Conservation (phyloP, 1,139 yeast species). For the Candida sanyaensis region DNA sequence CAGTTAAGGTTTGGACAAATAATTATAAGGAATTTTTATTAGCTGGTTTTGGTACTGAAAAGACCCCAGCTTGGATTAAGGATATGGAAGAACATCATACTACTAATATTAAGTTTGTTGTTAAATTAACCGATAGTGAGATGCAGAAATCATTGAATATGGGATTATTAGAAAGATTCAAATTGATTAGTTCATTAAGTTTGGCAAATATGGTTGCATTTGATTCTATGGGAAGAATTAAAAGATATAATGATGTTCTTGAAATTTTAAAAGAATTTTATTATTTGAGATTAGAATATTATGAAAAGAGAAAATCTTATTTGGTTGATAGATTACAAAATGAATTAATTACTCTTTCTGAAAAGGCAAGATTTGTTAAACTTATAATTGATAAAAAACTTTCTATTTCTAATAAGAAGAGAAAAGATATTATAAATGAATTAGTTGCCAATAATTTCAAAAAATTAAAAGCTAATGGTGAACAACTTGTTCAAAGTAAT, state of each 20-base stretch:
- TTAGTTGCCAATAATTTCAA: constrained; percentile 70
- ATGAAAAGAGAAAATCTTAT: constrained; percentile 87
- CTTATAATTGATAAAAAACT: constrained; percentile 79
- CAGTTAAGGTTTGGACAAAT: constrained; percentile 91
- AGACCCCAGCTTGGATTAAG: constrained; percentile 80
- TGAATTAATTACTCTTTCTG: constrained; percentile 70
- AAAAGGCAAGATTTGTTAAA: constrained; percentile 91
- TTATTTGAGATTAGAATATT: constrained; percentile 82
- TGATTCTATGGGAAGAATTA: constrained; percentile 88
- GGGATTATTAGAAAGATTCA: constrained; percentile 85
- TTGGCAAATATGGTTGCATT: constrained; percentile 93
- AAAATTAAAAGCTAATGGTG: constrained; percentile 70
- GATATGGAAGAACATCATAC: constrained; percentile 96
- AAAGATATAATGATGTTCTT: constrained; percentile 71
- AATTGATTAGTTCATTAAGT: constrained; percentile 66
- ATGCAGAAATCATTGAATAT: constrained; percentile 75
- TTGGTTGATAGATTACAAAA: constrained; percentile 70
- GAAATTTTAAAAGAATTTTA: constrained; percentile 86
- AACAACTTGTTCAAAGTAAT: constrained; percentile 35
- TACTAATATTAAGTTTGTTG: constrained; percentile 73
- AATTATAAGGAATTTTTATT: constrained; percentile 83
- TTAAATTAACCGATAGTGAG: constrained; percentile 73
- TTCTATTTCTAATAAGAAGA: constrained; percentile 72
- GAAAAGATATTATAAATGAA: constrained; percentile 62
- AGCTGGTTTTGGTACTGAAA: constrained; percentile 76